Percentiles rank a stretch among this genome's conserved stretches.
Conservation (phyloP, 305 asterid genomes). For the Fraxinus paxiana region DNA sequence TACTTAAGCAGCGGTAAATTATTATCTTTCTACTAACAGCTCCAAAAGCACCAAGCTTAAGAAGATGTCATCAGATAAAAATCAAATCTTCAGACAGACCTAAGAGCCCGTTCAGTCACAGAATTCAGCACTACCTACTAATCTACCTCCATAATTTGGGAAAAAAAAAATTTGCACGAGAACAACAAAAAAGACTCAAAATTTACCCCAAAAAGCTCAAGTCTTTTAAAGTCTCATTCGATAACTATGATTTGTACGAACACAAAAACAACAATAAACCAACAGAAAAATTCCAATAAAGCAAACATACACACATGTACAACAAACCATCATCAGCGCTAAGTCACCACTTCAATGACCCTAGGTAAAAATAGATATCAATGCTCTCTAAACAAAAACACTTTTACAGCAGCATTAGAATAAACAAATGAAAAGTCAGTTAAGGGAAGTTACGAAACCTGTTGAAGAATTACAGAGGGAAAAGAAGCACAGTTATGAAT, state of each 20-base stretch:
- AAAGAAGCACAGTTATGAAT: slow-evolving; percentile 41
- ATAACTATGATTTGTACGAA: background rate
- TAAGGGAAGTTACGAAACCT: slow-evolving; percentile 43
- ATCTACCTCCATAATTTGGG: background rate
- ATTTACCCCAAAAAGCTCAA: slow-evolving; percentile 17
- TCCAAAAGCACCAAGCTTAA: slow-evolving; percentile 6
- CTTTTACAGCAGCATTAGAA: background rate
- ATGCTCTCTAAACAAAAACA: background rate
- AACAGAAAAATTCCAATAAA: slow-evolving; percentile 1
- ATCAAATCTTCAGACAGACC: background rate
- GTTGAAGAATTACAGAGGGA: slow-evolving; percentile 56
- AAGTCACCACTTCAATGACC: background rate
- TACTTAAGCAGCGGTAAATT: background rate
- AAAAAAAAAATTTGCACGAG: background rate
- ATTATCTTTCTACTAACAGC: background rate
- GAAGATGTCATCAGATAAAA: slow-evolving; percentile 11
- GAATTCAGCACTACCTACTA: background rate
- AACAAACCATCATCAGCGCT: background rate
- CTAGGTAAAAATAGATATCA: background rate
- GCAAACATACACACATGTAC: background rate
- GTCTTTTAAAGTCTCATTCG: slow-evolving; percentile 22
- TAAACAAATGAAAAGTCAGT: background rate
- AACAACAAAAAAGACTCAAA: background rate
- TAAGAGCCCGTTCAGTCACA: slow-evolving; percentile 4
- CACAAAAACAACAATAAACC: slow-evolving; percentile 8